These are phyloP conservation scores for Alliaria petiolata DNA, from an alignment of 345 rosid species.

Conservation along the genomic window DNA sequence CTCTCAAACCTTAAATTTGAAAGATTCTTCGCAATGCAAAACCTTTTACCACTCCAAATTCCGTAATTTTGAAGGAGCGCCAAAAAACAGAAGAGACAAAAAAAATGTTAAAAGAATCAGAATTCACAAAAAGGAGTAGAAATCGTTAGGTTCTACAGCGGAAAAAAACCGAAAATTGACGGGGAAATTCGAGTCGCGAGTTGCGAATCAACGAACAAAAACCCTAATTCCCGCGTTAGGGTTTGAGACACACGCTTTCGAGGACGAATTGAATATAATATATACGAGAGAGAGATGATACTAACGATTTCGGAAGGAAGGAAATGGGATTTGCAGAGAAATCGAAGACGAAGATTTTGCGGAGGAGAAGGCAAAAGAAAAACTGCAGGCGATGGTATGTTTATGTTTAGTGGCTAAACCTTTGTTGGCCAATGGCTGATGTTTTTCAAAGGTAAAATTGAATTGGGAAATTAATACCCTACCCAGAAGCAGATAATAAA, in stretches of 20 bases:
- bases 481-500: background rate
- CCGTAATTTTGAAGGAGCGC: background rate
- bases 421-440: conserved; percentile 25
- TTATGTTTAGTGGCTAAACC: conserved; percentile 30
- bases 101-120: background rate
- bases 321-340: conserved; percentile 3
- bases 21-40: background rate
- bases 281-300: background rate
- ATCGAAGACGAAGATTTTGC: background rate
- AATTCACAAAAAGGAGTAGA: background rate
- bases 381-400: conserved; percentile 12
- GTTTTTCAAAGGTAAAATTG: conserved; percentile 13
- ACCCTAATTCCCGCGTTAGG: conserved; percentile 29
- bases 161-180: background rate
- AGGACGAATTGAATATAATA: background rate
- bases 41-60: background rate
- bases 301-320: background rate
- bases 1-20: background rate
- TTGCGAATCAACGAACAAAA: conserved; percentile 4
- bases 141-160: background rate
- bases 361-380: conserved; percentile 15
- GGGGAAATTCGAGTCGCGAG: background rate
- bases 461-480: background rate
- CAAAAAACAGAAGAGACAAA: background rate
- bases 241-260: conserved; percentile 14